Percentiles rank a stretch among this genome's conserved stretches.
Evolutionary conservation across 1,284 basidiomycete species (phyloP).

Genomic region (Schizophyllum amplum): DNA sequence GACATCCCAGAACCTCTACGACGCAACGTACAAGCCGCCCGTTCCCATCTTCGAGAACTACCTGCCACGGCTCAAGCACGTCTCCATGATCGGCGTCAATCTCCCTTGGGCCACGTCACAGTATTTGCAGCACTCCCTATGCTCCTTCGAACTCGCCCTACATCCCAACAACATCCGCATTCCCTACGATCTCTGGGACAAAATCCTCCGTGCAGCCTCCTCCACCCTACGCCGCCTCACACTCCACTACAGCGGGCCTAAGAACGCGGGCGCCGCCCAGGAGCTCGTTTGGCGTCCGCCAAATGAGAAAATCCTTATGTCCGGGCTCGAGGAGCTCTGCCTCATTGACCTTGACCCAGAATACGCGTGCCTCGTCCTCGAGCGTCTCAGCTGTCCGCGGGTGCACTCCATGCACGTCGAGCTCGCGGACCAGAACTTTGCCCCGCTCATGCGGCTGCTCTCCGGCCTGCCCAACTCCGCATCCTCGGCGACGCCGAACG

Average conservation of each 20-base stretch:
- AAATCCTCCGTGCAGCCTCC: constrained; percentile 35
- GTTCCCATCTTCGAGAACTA: constrained; percentile 44
- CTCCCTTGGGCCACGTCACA: constrained; percentile 46
- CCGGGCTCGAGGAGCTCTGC: constrained; percentile 33
- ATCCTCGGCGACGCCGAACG: constrained; percentile 2
- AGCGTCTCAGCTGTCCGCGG: constrained; percentile 34
- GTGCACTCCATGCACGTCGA: constrained; percentile 38
- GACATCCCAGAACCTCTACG: constrained; percentile 38
- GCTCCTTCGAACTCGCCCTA: constrained; percentile 48
- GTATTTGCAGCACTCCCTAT: constrained; percentile 38
- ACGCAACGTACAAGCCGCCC: constrained; percentile 47
- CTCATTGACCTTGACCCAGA: constrained; percentile 49
- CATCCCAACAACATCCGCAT: constrained; percentile 51
- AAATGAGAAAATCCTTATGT: constrained; percentile 27
- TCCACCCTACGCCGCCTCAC: constrained; percentile 38
- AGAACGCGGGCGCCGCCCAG: constrained; percentile 23
- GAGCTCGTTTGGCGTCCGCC: constrained; percentile 24
- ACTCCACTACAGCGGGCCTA: constrained; percentile 52
- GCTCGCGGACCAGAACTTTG: constrained; percentile 44
- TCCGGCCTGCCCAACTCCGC: constrained; percentile 16
- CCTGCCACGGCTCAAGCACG: constrained; percentile 40
- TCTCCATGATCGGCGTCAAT: constrained; percentile 57
- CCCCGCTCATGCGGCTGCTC: constrained; percentile 35
- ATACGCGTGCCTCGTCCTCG: constrained; percentile 36
- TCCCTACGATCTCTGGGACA: constrained; percentile 41